phyloP scores from a whole-genome alignment of 441 rosid genomes.

The Rhodomyrtus psidioides region DNA sequence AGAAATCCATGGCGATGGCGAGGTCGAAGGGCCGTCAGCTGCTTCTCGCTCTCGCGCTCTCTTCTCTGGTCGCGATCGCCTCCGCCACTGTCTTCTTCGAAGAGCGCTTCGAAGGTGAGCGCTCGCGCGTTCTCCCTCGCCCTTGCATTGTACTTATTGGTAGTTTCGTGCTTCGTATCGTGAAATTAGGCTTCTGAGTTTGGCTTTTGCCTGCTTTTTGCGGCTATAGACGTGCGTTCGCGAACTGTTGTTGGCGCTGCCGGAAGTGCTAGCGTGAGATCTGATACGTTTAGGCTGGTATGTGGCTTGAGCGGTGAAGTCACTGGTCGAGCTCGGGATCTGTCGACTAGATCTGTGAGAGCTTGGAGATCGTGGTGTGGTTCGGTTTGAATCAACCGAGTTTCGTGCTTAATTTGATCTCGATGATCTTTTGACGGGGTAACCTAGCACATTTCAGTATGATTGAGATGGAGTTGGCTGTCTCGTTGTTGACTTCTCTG shows the following conservation, averaged over 20 bases:
- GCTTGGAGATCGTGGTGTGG: background rate
- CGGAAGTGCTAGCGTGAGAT: background rate
- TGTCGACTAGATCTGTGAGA: background rate
- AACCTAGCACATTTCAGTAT: accelerated
- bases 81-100: constrained; percentile 76
- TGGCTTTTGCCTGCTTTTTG: background rate
- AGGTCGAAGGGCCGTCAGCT: constrained; percentile 23
- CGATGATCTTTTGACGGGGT: background rate
- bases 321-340: background rate
- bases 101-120: constrained; percentile 74
- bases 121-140: background rate
- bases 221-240: background rate
- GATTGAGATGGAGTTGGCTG: background rate
- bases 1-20: constrained; percentile 28
- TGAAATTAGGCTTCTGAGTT: background rate
- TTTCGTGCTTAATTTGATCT: background rate
- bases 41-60: constrained; percentile 18
- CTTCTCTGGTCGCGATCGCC: constrained; percentile 34
- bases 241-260: background rate
- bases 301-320: background rate
- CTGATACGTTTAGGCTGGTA: background rate
- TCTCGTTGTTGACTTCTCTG: accelerated
- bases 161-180: background rate
- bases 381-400: background rate
- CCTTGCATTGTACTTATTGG: background rate